phyloP scores from a whole-genome alignment of 2,329 filamentous ascomycete species.

The Talaromyces pinophilus region DNA sequence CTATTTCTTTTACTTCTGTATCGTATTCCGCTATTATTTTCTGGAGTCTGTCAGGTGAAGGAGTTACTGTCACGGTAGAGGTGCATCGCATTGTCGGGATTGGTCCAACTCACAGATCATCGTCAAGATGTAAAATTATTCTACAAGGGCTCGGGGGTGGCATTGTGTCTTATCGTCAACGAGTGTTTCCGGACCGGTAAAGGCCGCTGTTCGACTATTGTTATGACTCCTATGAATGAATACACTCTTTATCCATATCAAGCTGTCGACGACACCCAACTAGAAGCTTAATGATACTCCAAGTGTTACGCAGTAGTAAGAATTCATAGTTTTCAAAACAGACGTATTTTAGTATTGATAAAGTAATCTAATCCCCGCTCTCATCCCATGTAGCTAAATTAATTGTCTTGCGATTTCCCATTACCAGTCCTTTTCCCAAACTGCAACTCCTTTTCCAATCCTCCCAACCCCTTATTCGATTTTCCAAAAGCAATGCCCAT shows the following conservation, averaged over 20 bases:
- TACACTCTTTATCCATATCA: background rate
- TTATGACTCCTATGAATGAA: slow-evolving; percentile 6
- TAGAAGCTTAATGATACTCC: background rate
- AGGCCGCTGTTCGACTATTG: background rate
- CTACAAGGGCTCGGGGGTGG: background rate
- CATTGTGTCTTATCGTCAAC: background rate
- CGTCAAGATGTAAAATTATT: slow-evolving; percentile 13
- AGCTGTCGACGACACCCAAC: background rate
- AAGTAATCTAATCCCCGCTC: background rate
- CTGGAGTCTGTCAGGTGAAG: slow-evolving; percentile 8
- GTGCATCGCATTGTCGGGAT: slow-evolving; percentile 1
- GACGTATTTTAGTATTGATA: background rate
- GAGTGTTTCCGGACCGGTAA: background rate
- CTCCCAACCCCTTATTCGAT: background rate
- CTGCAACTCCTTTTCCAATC: background rate
- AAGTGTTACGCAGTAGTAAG: background rate
- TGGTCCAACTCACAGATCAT: background rate
- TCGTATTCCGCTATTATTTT: background rate
- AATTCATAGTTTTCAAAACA: background rate
- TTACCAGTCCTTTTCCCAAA: background rate
- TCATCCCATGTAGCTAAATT: background rate
- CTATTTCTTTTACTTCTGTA: background rate
- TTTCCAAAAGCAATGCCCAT: background rate
- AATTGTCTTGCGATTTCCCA: background rate
- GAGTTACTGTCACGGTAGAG: slow-evolving; percentile 9